Percentiles rank a stretch among this genome's conserved stretches.
Evolutionary conservation across 805 yeast genomes (phyloP).

Genomic region (Cyberlindnera nakhonratchasimensis): DNA sequence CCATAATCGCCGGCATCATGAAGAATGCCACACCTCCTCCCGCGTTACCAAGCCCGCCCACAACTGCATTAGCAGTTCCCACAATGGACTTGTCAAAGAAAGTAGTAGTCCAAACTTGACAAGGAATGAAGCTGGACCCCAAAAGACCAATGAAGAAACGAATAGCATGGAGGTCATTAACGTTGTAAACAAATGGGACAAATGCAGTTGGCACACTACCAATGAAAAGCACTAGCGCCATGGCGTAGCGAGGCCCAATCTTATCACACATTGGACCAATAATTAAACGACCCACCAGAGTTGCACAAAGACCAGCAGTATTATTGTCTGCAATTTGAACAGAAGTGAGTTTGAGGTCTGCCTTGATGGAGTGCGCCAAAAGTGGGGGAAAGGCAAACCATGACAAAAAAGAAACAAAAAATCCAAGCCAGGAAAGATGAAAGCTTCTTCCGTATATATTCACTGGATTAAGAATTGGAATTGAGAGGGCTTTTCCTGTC

Average conservation of each 20-base stretch:
- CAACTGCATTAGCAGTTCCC: constrained; percentile 32
- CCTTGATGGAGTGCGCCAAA: constrained; percentile 24
- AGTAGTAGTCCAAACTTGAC: constrained; percentile 30
- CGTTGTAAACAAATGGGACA: constrained; percentile 25
- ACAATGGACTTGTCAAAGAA: constrained; percentile 31
- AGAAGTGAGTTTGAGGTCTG: constrained; percentile 26
- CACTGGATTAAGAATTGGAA: constrained; percentile 29
- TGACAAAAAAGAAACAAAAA: constrained; percentile 30
- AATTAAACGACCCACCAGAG: constrained; percentile 28
- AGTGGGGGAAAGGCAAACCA: constrained; percentile 35
- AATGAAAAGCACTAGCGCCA: constrained; percentile 25
- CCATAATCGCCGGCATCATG: constrained; percentile 30
- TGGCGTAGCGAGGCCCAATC: constrained; percentile 30
- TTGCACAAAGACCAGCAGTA: constrained; percentile 31
- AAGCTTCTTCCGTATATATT: constrained; percentile 27
- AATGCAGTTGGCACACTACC: constrained; percentile 32
- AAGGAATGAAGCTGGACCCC: constrained; percentile 32
- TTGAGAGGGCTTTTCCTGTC: constrained; percentile 26
- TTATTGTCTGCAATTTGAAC: constrained; percentile 30
- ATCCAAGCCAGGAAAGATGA: constrained; percentile 32
- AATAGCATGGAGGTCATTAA: constrained; percentile 30
- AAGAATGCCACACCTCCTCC: constrained; percentile 35
- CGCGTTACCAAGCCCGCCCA: constrained; percentile 33
- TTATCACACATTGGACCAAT: constrained; percentile 31
- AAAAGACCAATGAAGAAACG: constrained; percentile 40